These are phyloP conservation scores for Colletotrichum horii DNA, from an alignment of 2,329 filamentous ascomycete species.

Conservation along the genomic window DNA sequence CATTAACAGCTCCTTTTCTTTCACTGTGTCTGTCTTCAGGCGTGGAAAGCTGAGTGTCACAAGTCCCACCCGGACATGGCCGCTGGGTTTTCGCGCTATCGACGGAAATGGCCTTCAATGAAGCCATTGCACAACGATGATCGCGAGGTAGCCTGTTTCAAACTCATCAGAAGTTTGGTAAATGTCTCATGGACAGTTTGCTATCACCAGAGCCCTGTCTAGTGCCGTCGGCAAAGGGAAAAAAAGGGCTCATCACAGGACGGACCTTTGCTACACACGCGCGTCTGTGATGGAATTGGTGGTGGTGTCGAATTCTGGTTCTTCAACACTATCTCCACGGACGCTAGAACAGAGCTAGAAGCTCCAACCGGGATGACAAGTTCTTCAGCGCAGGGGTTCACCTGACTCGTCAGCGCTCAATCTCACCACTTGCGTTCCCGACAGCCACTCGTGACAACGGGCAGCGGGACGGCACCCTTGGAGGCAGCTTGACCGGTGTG, in stretches of 20 bases:
- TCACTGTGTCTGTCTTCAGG: not conserved
- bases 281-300: not conserved
- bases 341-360: constrained; percentile 19
- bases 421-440: not conserved
- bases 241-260: not conserved
- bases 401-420: constrained; percentile 12
- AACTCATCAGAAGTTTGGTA: not conserved
- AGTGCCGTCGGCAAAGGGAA: not conserved
- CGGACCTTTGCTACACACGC: not conserved
- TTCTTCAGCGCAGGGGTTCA: constrained; percentile 5
- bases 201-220: not conserved
- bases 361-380: not conserved
- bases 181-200: not conserved
- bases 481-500: constrained; percentile 21
- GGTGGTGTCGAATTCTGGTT: not conserved
- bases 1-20: not conserved
- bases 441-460: not conserved
- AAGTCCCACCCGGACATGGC: not conserved
- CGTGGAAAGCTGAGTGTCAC: not conserved
- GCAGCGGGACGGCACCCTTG: not conserved
- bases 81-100: not conserved
- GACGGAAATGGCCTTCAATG: not conserved
- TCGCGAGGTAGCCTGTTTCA: not conserved
- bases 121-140: not conserved
- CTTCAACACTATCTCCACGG: not conserved